A percentile compares a stretch with the other conserved stretches of the same genome.
Conservation (phyloP, 2,329 filamentous ascomycete species). For the Gaeumannomyces sp. region DNA sequence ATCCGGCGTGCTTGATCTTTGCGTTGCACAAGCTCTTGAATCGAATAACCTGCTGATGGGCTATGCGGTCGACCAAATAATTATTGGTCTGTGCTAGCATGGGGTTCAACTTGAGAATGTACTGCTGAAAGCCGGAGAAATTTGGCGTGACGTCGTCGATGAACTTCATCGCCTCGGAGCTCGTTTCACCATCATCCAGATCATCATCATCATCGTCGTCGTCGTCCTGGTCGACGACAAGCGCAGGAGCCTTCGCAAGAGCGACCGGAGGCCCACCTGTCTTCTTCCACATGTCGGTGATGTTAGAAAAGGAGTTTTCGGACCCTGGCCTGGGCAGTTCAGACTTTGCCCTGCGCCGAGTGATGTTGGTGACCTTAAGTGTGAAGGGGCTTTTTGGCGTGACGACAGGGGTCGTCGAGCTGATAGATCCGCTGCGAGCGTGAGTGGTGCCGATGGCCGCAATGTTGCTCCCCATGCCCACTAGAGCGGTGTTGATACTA, state of each 20-base stretch:
- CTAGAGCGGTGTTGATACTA: slow-evolving; percentile 53
- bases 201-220: slow-evolving; percentile 56
- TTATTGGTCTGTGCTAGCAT: slow-evolving; percentile 47
- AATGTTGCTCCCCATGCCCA: slow-evolving; percentile 47
- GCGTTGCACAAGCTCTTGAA: slow-evolving; percentile 71
- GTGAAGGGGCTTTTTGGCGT: slow-evolving; percentile 43
- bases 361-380: slow-evolving; percentile 43
- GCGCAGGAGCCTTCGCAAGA: slow-evolving; percentile 28
- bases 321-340: slow-evolving; percentile 33
- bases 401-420: slow-evolving; percentile 32
- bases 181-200: slow-evolving; percentile 53
- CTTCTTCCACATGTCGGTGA: slow-evolving; percentile 46
- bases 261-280: slow-evolving; percentile 47
- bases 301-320: slow-evolving; percentile 34
- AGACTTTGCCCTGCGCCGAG: slow-evolving; percentile 50
- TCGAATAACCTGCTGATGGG: slow-evolving; percentile 70
- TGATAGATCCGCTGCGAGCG: slow-evolving; percentile 54
- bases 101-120: slow-evolving; percentile 71
- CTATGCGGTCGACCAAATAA: slow-evolving; percentile 73
- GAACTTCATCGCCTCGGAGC: slow-evolving; percentile 54
- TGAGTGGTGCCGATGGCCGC: slow-evolving; percentile 52
- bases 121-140: slow-evolving; percentile 67
- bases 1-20: slow-evolving; percentile 63
- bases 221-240: slow-evolving; percentile 33
- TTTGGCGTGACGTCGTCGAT: slow-evolving; percentile 67